Conservation (phyloP, 2,329 filamentous ascomycete species). For the Cladosporium sp. region DNA sequence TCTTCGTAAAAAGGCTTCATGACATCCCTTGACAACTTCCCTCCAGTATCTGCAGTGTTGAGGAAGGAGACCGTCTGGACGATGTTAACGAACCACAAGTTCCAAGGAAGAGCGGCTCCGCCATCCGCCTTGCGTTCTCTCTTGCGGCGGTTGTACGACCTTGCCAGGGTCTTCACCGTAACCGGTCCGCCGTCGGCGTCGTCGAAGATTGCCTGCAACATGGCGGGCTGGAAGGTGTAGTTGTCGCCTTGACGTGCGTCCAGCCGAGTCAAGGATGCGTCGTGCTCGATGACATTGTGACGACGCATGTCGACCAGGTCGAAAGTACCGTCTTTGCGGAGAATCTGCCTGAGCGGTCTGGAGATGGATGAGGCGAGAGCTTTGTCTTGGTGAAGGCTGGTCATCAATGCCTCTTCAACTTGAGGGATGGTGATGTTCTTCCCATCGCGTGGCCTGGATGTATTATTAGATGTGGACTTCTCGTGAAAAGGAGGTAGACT, state of each 20-base stretch:
- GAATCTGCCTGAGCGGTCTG: constrained; percentile 18
- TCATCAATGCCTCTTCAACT: constrained; percentile 26
- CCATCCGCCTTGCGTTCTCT: constrained; percentile 25
- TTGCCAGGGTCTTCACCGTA: constrained; percentile 26
- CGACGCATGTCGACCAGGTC: constrained; percentile 29
- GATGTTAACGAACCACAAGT: constrained; percentile 27
- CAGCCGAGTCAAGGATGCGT: constrained; percentile 31
- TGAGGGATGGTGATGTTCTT: constrained; percentile 29
- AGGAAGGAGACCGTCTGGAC: constrained; percentile 22
- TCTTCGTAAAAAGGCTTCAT: constrained; percentile 28
- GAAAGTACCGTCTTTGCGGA: constrained; percentile 29
- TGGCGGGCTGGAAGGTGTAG: constrained; percentile 30
- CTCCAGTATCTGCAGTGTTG: constrained; percentile 15
- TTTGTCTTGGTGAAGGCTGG: constrained; percentile 7
- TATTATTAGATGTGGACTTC: background rate
- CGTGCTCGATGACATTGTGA: constrained; percentile 34
- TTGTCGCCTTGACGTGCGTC: constrained; percentile 34
- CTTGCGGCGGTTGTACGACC: constrained; percentile 27
- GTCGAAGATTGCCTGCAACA: constrained; percentile 29
- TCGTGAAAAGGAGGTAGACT: background rate
- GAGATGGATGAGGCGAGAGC: constrained; percentile 25
- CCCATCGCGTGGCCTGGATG: constrained; percentile 30
- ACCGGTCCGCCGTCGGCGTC: constrained; percentile 30
- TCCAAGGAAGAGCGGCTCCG: constrained; percentile 18
- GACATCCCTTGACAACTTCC: constrained; percentile 20